phyloP scores from a whole-genome alignment of 495 filamentous ascomycete species.

The Aspergillus sclerotioniger region DNA sequence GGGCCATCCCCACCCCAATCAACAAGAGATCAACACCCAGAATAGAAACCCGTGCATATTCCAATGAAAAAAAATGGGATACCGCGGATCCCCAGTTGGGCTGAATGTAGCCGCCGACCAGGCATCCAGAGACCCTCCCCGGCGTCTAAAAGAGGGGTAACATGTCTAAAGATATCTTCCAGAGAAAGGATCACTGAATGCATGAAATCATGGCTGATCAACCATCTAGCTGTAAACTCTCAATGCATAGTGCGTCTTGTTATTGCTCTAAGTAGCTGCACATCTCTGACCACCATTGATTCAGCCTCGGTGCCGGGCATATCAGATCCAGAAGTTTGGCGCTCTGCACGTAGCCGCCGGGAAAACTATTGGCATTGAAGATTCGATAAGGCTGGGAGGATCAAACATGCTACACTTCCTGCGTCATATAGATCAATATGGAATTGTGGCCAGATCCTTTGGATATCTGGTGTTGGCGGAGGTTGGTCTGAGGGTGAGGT shows the following conservation, averaged over 20 bases:
- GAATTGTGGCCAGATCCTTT: not conserved
- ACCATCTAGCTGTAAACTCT: not conserved
- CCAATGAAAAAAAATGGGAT: not conserved
- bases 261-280: not conserved
- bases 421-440: not conserved
- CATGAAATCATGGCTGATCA: not conserved
- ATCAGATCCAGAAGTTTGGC: not conserved
- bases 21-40: not conserved
- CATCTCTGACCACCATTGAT: not conserved
- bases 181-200: not conserved
- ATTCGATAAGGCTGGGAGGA: not conserved
- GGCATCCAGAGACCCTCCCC: not conserved
- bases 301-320: not conserved
- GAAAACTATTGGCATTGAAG: not conserved
- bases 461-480: not conserved
- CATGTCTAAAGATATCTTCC: not conserved
- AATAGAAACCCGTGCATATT: not conserved
- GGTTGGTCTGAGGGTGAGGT: not conserved
- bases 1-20: not conserved
- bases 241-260: not conserved
- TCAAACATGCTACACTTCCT: not conserved
- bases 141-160: not conserved
- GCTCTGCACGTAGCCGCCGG: slow-evolving; percentile 5
- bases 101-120: not conserved
- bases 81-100: not conserved